Percentiles rank a stretch among this genome's conserved stretches.
phyloP scores from a whole-genome alignment of 257 asterid genomes.

The Scutellaria baicalensis region DNA sequence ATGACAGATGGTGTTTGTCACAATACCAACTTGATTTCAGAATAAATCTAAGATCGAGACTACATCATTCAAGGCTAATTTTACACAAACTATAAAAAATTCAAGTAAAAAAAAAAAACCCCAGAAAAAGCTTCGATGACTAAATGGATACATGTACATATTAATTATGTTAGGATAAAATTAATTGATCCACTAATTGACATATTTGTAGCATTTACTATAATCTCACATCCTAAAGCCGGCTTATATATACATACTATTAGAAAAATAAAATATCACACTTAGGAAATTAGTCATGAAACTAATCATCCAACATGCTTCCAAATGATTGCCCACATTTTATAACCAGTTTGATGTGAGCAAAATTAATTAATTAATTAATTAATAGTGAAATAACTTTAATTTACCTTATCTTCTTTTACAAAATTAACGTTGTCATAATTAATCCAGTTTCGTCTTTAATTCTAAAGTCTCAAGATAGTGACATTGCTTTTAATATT shows the following conservation, averaged over 20 bases:
- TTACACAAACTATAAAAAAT: no score
- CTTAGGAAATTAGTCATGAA: neutral
- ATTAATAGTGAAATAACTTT: neutral
- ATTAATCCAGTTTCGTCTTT: neutral
- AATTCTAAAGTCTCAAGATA: neutral
- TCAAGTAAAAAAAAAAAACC: no score
- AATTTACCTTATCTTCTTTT: no score
- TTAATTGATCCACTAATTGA: neutral
- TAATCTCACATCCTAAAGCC: neutral
- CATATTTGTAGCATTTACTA: neutral
- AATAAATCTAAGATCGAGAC: no score
- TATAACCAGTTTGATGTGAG: neutral
- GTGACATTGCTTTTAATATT: neutral
- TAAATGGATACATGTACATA: no score
- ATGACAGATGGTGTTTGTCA: no score
- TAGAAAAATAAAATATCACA: neutral
- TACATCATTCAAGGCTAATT: no score
- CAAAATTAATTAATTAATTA: constrained; percentile 7
- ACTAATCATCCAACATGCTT: neutral
- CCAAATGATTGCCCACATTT: constrained; percentile 3
- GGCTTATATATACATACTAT: neutral
- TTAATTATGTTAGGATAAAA: neutral
- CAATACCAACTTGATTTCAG: no score
- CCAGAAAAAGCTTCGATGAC: no score
- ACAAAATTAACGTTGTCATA: neutral